Evolutionary conservation across 768 basidiomycete genomes (phyloP).

Genomic region (Lactarius pseudohatsudake): DNA sequence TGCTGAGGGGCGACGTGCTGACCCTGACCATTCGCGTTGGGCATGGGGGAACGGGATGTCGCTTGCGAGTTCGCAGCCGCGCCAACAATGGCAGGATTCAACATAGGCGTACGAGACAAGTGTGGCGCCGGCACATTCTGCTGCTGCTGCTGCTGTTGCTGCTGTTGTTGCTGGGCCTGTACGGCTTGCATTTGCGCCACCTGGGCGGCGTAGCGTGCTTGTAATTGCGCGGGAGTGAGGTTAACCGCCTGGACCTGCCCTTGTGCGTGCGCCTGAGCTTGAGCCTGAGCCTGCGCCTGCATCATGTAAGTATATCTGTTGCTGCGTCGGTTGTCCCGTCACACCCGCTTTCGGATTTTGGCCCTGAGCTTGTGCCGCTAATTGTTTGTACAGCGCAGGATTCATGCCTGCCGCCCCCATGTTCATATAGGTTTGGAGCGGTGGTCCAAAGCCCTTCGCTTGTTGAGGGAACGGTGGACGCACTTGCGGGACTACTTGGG

Average conservation of each 20-base stretch:
- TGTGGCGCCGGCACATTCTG: constrained; percentile 30
- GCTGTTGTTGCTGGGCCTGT: constrained; percentile 30
- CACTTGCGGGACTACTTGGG: constrained; percentile 10
- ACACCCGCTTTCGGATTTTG: constrained; percentile 18
- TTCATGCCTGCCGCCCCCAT: constrained; percentile 5
- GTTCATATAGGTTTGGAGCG: background rate
- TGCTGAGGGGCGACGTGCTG: constrained; percentile 23
- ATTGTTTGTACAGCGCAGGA: constrained; percentile 8
- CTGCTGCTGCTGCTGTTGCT: constrained; percentile 33
- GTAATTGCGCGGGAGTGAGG: constrained; percentile 6
- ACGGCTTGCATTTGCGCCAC: constrained; percentile 13
- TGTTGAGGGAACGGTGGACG: constrained; percentile 11
- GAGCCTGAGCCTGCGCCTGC: constrained; percentile 26
- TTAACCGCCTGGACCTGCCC: constrained; percentile 14
- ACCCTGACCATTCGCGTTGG: constrained; percentile 27
- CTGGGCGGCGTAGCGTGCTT: constrained; percentile 22
- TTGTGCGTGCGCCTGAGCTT: constrained; percentile 28
- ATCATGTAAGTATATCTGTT: background rate
- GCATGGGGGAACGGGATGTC: constrained; percentile 27
- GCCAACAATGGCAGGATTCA: constrained; percentile 3
- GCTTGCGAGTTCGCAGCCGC: constrained; percentile 19
- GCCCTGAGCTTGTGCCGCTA: constrained; percentile 15
- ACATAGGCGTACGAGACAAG: constrained; percentile 30
- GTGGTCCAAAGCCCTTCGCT: constrained; percentile 8
- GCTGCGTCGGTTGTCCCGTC: constrained; percentile 4